These are phyloP conservation scores for Datura wrightii DNA, from an alignment of 257 asterid species.

Conservation along the genomic window DNA sequence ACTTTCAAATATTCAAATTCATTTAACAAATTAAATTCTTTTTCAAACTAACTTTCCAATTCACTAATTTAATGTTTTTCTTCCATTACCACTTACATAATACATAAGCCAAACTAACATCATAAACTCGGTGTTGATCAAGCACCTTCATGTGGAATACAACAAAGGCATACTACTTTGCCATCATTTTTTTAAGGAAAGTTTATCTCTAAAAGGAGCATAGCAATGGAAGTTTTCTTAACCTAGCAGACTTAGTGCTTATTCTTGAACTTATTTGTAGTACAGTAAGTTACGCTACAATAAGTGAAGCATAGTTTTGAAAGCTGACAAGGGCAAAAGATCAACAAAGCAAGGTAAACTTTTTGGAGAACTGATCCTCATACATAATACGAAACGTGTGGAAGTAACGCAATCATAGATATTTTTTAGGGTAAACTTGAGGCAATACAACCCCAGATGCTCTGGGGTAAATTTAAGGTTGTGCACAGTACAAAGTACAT, in stretches of 20 bases:
- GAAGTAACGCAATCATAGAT: background rate
- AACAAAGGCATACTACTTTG: background rate
- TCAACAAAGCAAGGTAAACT: constrained; percentile 7
- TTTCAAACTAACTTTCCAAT: background rate
- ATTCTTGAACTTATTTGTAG: constrained; percentile 16
- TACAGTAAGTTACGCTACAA: background rate
- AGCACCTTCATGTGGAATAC: background rate
- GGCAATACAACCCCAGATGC: background rate
- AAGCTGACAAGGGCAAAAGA: constrained; percentile 5
- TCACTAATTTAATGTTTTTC: background rate
- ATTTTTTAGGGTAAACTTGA: background rate
- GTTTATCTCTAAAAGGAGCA: background rate
- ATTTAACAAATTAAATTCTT: background rate
- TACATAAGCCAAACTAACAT: background rate
- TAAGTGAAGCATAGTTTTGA: constrained; percentile 2
- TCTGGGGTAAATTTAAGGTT: background rate
- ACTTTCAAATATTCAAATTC: constrained; percentile 10
- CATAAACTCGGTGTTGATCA: constrained; percentile 4
- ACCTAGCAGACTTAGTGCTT: background rate
- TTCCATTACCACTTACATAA: background rate
- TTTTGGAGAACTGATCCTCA: constrained; percentile 8
- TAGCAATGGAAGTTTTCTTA: background rate
- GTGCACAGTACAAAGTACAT: background rate
- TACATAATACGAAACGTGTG: background rate
- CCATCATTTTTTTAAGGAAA: background rate